Conservation (phyloP, 306 rosid species). For the Arachis stenosperma region DNA sequence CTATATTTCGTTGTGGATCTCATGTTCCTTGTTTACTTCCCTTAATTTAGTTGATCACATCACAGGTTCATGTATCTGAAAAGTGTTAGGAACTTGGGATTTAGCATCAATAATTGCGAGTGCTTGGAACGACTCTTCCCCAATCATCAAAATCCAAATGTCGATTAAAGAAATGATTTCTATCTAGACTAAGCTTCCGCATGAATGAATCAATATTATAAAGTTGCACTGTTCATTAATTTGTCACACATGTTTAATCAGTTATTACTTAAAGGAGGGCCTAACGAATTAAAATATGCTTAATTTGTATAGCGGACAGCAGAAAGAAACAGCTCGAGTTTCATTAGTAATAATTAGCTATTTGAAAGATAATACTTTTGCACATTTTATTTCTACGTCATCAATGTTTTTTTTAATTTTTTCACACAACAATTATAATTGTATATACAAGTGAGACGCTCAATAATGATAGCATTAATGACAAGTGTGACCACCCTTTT, state of each 20-base stretch:
- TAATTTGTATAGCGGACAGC: background rate
- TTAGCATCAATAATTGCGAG: conserved; percentile 35
- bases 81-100: background rate
- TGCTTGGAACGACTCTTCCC: conserved; percentile 51
- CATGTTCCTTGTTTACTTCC: conserved; percentile 35
- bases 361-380: too few relatives aligned
- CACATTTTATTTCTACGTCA: too few relatives aligned
- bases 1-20: conserved; percentile 33
- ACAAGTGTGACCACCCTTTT: conserved; percentile 24
- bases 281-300: conserved; percentile 2
- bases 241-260: conserved; percentile 21
- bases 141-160: conserved; percentile 24
- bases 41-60: background rate
- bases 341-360: background rate
- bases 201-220: background rate
- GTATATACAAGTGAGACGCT: too few relatives aligned
- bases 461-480: background rate
- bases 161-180: conserved; percentile 10
- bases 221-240: conserved; percentile 28
- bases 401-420: too few relatives aligned
- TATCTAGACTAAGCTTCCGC: background rate
- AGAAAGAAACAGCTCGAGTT: background rate
- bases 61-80: conserved; percentile 41
- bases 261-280: conserved; percentile 11
- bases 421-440: too few relatives aligned